Conservation (phyloP, 176 grass and related monocot species). For the Carex cristatella region DNA sequence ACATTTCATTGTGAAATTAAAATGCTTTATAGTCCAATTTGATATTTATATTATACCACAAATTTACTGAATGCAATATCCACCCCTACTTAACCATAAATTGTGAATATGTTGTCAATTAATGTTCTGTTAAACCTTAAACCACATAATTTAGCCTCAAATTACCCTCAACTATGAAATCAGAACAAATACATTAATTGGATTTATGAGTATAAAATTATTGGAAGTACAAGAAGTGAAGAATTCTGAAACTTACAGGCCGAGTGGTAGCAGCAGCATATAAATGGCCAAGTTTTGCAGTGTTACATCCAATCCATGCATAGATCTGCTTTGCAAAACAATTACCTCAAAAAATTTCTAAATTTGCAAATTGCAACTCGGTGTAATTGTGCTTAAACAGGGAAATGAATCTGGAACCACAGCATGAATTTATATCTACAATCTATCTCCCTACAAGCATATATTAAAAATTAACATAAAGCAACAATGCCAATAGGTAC, state of each 20-base stretch:
- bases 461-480: neutral
- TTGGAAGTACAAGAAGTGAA: neutral
- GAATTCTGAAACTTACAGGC: conserved; percentile 31
- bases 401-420: neutral
- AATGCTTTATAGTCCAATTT: neutral
- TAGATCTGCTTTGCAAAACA: conserved; percentile 49
- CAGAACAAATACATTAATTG: too few species aligned
- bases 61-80: too few species aligned
- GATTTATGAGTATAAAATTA: too few species aligned
- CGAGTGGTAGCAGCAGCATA: conserved; percentile 84
- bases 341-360: neutral
- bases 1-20: neutral
- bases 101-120: neutral
- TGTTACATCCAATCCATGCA: conserved; percentile 85
- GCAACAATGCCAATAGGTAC: neutral
- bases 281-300: conserved; percentile 73
- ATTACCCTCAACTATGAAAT: too few species aligned
- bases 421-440: neutral
- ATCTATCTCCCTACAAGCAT: neutral
- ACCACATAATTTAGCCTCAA: too few species aligned
- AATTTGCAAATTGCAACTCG: neutral
- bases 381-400: neutral
- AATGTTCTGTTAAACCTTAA: neutral
- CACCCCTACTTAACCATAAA: neutral
- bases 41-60: too few species aligned